Evolutionary conservation across 371 early-diverging fungal genomes (phyloP), one percentile per base, ranked within the genome.

Genomic region (Vairimorpha apis): DNA sequence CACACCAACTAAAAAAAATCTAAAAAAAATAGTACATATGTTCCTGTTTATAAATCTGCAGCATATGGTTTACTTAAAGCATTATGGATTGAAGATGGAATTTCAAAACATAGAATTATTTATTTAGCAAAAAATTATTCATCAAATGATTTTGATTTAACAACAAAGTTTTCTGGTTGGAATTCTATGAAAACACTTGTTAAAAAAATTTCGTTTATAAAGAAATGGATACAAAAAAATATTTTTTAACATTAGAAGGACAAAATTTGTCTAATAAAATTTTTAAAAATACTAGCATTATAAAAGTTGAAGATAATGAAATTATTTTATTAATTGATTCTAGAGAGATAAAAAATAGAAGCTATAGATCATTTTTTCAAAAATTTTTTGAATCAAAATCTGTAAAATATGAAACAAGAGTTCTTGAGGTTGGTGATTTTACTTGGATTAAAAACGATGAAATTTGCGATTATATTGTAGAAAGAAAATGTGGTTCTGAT

Each of bases 401-500:
- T 4, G 59, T 83, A 4, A 23, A 33, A 7, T 8, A 43, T 29
- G 73, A 77, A 25, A 83, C 79, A 0, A 51, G 80, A 53, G 47
- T 53, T 49, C 65, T 83, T 13, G 65, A 58, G n/a, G 63, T 80
- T 21, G 79, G 82, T 14, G 83, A 83, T 55, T 83, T 83, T 77
- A 12, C 81, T 13, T 83, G 83, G 83, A 51, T 79, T 18, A 55
- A 66, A 35, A 60, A 72, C 12, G 92, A 92, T 64, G 79, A 91
- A 16, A 88, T 92, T 13, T 80, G 93, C 23, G 91, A 91, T 75
- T 87, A 86, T 65, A 82, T 95, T 14, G 77, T 93, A 1, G 97
- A 97, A 80, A 86, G 97, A 29, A 97, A 97, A 78, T 86, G 90
- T 18, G 84, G 90, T 85, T 91, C 91, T 67, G 97, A 97, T 82